Conservation (phyloP, 2,329 filamentous ascomycete species). For the Colletotrichum magnum region DNA sequence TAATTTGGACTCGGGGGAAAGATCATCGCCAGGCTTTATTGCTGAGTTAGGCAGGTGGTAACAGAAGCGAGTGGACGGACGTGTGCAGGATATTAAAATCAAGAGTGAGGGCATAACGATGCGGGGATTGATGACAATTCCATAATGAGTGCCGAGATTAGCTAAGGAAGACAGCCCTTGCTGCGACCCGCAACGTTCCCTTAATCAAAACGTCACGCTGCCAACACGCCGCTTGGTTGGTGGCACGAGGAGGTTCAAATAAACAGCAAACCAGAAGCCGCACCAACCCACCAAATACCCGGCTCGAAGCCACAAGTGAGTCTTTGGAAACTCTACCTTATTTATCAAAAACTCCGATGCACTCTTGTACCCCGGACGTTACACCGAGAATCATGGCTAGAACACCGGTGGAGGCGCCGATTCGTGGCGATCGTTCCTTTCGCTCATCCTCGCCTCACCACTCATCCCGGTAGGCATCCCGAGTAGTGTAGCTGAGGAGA, state of each 20-base stretch:
- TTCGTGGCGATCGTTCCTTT: background rate
- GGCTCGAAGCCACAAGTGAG: too few relatives aligned
- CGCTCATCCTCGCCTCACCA: too few relatives aligned
- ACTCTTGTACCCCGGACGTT: background rate
- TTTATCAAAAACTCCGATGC: conserved; percentile 28
- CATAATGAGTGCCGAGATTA: conserved; percentile 11
- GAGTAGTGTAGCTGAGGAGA: too few relatives aligned
- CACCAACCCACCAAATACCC: conserved; percentile 1
- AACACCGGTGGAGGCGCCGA: background rate
- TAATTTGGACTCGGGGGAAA: too few relatives aligned
- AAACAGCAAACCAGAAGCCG: conserved; percentile 24
- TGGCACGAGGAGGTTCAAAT: conserved; percentile 10
- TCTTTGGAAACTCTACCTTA: conserved; percentile 13
- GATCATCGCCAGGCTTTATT: too few relatives aligned
- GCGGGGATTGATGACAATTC: background rate
- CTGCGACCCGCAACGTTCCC: background rate
- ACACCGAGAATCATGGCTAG: background rate
- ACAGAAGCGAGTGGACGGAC: conserved; percentile 2
- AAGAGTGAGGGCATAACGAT: conserved; percentile 4
- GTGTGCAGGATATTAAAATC: conserved; percentile 13
- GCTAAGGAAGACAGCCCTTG: background rate
- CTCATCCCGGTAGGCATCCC: too few relatives aligned
- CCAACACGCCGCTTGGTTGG: conserved; percentile 5
- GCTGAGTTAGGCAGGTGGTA: conserved; percentile 9
- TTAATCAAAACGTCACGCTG: conserved; percentile 15